Evolutionary conservation across 805 yeast species (phyloP).

Genomic region (Yamadazyma endophytica): DNA sequence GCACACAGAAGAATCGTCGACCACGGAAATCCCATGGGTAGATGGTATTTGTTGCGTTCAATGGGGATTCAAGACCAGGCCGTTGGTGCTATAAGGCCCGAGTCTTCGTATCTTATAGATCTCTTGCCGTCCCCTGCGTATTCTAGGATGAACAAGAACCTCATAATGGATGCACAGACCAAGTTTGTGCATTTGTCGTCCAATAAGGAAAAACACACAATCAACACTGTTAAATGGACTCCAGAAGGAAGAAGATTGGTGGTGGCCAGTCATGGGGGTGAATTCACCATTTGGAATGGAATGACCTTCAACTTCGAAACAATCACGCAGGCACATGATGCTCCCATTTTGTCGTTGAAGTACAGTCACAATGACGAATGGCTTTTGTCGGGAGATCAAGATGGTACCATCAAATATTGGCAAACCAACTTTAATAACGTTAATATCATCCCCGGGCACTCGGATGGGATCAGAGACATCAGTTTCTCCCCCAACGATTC

Average conservation of each 20-base stretch:
- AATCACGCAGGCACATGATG: slow-evolving; percentile 97
- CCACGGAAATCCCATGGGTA: slow-evolving; percentile 69
- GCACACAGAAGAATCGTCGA: slow-evolving; percentile 70
- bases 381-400: slow-evolving; percentile 91
- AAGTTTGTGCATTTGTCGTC: slow-evolving; percentile 89
- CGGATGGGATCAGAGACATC: slow-evolving; percentile 80
- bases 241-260: slow-evolving; percentile 91
- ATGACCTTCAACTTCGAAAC: slow-evolving; percentile 93
- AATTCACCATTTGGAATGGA: slow-evolving; percentile 96
- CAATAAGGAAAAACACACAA: slow-evolving; percentile 88
- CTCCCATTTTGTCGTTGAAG: slow-evolving; percentile 72
- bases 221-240: slow-evolving; percentile 90
- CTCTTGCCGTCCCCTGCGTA: slow-evolving; percentile 65
- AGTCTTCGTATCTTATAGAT: slow-evolving; percentile 59
- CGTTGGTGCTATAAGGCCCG: slow-evolving; percentile 61
- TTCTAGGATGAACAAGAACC: slow-evolving; percentile 32
- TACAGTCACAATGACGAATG: slow-evolving; percentile 92
- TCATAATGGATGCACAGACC: slow-evolving; percentile 61
- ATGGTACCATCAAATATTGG: slow-evolving; percentile 91
- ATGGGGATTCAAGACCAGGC: slow-evolving; percentile 41
- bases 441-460: slow-evolving; percentile 68
- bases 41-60: slow-evolving; percentile 49
- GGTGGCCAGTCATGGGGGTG: slow-evolving; percentile 91
- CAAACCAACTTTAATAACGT: slow-evolving; percentile 97
- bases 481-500: slow-evolving; percentile 88